Percentiles rank a stretch among this genome's conserved stretches.
Evolutionary conservation across 148 eudicot species (phyloP).

Genomic region (Vaccinium vitisidaea): DNA sequence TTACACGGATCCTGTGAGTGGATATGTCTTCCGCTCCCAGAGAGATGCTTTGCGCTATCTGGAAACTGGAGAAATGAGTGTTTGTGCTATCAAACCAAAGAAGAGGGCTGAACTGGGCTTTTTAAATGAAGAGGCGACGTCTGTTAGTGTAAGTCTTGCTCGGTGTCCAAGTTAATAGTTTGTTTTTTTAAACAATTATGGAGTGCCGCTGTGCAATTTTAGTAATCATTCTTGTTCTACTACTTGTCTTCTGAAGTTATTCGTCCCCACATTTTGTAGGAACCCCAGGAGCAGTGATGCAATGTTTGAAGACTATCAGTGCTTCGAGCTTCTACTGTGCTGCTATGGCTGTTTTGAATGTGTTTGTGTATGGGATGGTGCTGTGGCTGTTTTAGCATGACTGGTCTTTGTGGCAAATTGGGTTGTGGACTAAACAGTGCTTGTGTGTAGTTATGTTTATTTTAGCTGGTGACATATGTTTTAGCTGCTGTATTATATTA

Average conservation of each 20-base stretch:
- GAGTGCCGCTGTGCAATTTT: not conserved
- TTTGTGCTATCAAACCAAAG: conserved; percentile 62
- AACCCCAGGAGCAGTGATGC: not conserved
- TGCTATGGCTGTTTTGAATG: not conserved
- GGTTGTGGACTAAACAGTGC: not conserved
- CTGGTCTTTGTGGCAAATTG: not conserved
- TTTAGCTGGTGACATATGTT: not conserved
- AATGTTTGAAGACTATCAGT: not conserved
- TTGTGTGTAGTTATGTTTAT: not conserved
- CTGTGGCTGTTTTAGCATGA: not conserved
- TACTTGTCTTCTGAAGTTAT: not conserved
- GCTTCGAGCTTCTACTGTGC: not conserved
- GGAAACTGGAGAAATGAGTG: conserved; percentile 56
- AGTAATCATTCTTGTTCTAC: not conserved
- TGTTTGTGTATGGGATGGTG: not conserved
- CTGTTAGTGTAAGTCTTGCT: conserved; percentile 37
- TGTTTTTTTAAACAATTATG: not conserved
- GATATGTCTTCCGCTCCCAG: conserved; percentile 68
- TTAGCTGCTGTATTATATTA: not conserved
- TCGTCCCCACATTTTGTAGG: not conserved
- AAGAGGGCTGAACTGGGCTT: conserved; percentile 33
- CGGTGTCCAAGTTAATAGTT: not conserved
- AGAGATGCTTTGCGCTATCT: conserved; percentile 63
- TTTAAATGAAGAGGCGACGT: conserved; percentile 24
- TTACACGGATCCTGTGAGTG: conserved; percentile 44